A percentile compares a stretch with the other conserved stretches of the same genome.
Conservation (phyloP, 148 eudicot genomes). For the Silene conica region DNA sequence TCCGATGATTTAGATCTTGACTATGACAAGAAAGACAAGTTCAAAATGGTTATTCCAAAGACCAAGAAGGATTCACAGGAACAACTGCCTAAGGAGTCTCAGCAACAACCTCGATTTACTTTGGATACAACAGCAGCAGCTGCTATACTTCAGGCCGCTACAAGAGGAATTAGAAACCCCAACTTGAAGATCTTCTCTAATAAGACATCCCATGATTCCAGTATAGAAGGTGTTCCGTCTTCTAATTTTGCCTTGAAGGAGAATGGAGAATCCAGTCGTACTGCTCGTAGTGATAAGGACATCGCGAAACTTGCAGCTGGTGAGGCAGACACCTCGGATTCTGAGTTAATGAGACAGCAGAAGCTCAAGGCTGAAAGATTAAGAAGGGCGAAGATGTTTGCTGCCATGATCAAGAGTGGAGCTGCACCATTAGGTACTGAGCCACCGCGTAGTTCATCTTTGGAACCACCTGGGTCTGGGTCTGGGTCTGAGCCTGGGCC, state of each 20-base stretch:
- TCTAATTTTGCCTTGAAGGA: conserved; percentile 32
- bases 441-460: conserved; percentile 43
- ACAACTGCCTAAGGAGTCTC: conserved; percentile 40
- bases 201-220: conserved; percentile 25
- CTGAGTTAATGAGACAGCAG: conserved; percentile 63
- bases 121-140: conserved; percentile 80
- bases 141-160: conserved; percentile 96
- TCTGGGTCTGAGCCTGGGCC: conserved; percentile 20
- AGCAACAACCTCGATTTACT: conserved; percentile 38
- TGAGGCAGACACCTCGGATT: conserved; percentile 58
- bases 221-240: conserved; percentile 36
- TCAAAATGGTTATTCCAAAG: conserved; percentile 82
- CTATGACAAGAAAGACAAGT: conserved; percentile 79
- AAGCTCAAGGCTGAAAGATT: conserved; percentile 86
- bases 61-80: conserved; percentile 68
- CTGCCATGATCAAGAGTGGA: conserved; percentile 78
- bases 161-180: conserved; percentile 74
- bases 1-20: conserved; percentile 45
- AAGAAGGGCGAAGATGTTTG: conserved; percentile 93
- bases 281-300: conserved; percentile 35
- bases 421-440: conserved; percentile 46
- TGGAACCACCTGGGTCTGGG: conserved; percentile 45
- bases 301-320: conserved; percentile 41
- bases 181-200: conserved; percentile 50
- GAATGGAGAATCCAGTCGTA: conserved; percentile 25